Conservation (phyloP, 305 asterid genomes). For the Fraxinus baroniana region DNA sequence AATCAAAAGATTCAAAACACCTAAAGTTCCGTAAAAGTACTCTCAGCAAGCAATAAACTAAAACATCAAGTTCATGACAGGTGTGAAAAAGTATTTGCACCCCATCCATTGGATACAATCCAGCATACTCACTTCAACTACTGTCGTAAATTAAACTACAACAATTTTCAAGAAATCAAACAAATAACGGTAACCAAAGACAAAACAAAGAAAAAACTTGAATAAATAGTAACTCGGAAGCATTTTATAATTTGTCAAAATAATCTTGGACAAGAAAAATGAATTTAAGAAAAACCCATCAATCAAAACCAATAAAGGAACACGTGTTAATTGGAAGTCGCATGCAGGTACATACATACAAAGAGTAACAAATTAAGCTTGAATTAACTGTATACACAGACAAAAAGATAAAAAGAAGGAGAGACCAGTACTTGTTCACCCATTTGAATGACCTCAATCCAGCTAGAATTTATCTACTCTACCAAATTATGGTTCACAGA, state of each 20-base stretch:
- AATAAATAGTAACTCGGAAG: background rate
- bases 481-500: too few species aligned
- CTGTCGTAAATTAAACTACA: background rate
- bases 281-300: background rate
- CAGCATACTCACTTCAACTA: background rate
- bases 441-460: conserved; percentile 79
- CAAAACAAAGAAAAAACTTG: background rate
- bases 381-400: background rate
- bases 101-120: background rate
- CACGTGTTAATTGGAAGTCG: background rate
- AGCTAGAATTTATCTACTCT: too few species aligned
- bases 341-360: too few species aligned
- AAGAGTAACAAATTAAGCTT: background rate
- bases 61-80: background rate
- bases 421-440: conserved; percentile 71
- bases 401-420: conserved; percentile 2
- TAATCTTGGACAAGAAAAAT: background rate
- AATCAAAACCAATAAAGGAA: background rate
- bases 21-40: background rate
- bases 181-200: background rate
- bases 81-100: background rate
- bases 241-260: background rate
- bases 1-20: background rate
- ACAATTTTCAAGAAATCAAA: background rate
- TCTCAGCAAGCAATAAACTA: background rate